Percentiles rank a stretch among this genome's conserved stretches.
These are phyloP conservation scores for Candida sp. DNA, from an alignment of 1,139 yeast genomes.

Conservation along the genomic window DNA sequence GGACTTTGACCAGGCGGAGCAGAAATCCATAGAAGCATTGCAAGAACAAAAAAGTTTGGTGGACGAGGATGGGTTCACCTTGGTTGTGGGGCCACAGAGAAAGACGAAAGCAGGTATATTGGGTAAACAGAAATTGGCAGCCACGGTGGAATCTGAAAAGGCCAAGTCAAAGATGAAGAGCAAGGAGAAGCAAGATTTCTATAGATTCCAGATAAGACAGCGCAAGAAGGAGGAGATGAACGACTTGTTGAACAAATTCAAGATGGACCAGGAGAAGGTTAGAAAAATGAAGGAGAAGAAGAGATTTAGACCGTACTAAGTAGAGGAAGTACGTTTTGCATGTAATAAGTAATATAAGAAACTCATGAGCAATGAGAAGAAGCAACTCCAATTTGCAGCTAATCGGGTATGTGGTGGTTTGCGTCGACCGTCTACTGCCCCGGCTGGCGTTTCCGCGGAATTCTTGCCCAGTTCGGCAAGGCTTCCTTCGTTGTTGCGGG, in stretches of 20 bases:
- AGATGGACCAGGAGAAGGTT: conserved; percentile 89
- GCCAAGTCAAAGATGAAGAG: conserved; percentile 62
- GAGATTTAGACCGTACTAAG: conserved; percentile 83
- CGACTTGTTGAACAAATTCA: conserved; percentile 80
- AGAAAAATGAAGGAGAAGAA: conserved; percentile 78
- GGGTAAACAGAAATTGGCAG: conserved; percentile 55
- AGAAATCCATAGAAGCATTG: conserved; percentile 62
- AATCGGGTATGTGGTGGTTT: too few relatives aligned
- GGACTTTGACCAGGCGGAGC: conserved; percentile 76
- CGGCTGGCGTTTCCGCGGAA: too few relatives aligned
- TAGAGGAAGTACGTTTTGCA: background rate
- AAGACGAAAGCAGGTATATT: conserved; percentile 74
- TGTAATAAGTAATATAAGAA: too few relatives aligned
- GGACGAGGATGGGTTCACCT: conserved; percentile 93
- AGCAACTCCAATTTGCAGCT: too few relatives aligned
- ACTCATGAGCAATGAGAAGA: too few relatives aligned
- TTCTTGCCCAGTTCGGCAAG: too few relatives aligned
- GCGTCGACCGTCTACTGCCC: too few relatives aligned
- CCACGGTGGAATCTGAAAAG: conserved; percentile 46
- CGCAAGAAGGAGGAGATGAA: conserved; percentile 93
- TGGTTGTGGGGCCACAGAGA: conserved; percentile 87
- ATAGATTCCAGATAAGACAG: conserved; percentile 95
- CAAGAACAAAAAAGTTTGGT: conserved; percentile 61
- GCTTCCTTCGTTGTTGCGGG: background rate
- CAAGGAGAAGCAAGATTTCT: conserved; percentile 91